Conservation (phyloP, 1,139 yeast species). For the Hemisphaericaspora subhashii region DNA sequence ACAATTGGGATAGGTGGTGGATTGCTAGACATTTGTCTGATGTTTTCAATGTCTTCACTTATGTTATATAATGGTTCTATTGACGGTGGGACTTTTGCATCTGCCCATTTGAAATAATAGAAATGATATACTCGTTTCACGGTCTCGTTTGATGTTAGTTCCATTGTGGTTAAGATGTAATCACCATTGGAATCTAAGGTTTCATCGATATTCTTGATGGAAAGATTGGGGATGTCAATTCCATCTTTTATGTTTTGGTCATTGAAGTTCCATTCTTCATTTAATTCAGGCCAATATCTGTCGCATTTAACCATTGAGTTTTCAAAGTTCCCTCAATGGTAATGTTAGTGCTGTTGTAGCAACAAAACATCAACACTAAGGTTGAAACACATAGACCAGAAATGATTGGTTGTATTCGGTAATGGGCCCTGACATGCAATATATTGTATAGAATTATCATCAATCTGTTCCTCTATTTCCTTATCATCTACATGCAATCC, state of each 20-base stretch:
- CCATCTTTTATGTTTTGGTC: slow-evolving; percentile 21
- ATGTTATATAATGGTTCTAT: slow-evolving; percentile 34
- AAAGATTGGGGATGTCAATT: slow-evolving; percentile 24
- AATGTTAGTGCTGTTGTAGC: no score
- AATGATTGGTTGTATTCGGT: slow-evolving; percentile 57
- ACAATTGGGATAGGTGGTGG: slow-evolving; percentile 41
- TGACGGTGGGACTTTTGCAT: slow-evolving; percentile 49
- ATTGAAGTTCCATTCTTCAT: slow-evolving; percentile 22
- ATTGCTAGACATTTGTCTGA: slow-evolving; percentile 10
- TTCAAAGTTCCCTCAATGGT: slow-evolving; percentile 69
- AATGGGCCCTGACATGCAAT: slow-evolving; percentile 66
- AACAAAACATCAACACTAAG: no score
- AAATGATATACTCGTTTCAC: slow-evolving; percentile 50
- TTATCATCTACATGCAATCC: not conserved
- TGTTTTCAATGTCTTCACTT: slow-evolving; percentile 23
- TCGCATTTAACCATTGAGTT: slow-evolving; percentile 62
- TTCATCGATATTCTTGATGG: slow-evolving; percentile 21
- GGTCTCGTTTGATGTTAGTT: slow-evolving; percentile 21
- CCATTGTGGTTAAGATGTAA: slow-evolving; percentile 29
- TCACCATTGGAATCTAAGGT: slow-evolving; percentile 22
- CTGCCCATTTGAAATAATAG: slow-evolving; percentile 59
- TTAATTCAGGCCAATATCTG: slow-evolving; percentile 66
- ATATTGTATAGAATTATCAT: slow-evolving; percentile 16
- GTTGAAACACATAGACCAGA: slow-evolving; percentile 88
- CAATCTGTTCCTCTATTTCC: not conserved